phyloP scores from a whole-genome alignment of 2,329 filamentous ascomycete species.

The Aspergillus fumigatus region DNA sequence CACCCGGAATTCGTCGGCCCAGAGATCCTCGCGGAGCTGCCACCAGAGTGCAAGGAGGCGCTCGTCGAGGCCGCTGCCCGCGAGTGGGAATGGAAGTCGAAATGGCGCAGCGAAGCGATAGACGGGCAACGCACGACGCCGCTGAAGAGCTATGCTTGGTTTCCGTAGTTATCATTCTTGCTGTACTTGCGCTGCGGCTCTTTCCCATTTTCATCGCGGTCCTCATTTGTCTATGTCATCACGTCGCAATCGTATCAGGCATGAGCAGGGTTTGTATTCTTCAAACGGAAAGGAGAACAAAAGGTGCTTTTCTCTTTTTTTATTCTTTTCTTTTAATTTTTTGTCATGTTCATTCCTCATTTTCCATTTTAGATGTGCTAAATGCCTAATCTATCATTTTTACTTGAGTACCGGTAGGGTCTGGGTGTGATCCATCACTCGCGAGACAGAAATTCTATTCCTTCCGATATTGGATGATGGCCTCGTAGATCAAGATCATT shows the following conservation, averaged over 20 bases:
- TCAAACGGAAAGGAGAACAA: background rate
- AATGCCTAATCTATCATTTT: background rate
- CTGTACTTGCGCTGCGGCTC: background rate
- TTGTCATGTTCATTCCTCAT: background rate
- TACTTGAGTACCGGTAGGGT: background rate
- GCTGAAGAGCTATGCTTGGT: constrained; percentile 39
- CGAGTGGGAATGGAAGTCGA: constrained; percentile 67
- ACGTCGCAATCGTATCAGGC: background rate
- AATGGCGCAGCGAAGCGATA: constrained; percentile 66
- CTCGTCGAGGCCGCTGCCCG: constrained; percentile 63
- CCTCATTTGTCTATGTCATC: constrained; percentile 6
- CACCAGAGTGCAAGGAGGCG: constrained; percentile 58
- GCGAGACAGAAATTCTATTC: background rate
- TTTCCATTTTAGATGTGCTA: background rate
- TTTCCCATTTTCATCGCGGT: background rate
- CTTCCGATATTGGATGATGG: background rate
- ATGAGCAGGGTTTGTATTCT: constrained; percentile 13
- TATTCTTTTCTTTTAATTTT: too few species aligned
- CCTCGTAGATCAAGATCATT: background rate
- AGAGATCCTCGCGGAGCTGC: constrained; percentile 42
- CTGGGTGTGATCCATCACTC: background rate
- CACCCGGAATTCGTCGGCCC: constrained; percentile 35
- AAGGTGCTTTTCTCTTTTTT: background rate
- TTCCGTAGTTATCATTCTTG: constrained; percentile 21
- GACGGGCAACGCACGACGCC: constrained; percentile 41